Evolutionary conservation across 352 stramenopile genomes (phyloP).

Genomic region (Phytophthora constricta): DNA sequence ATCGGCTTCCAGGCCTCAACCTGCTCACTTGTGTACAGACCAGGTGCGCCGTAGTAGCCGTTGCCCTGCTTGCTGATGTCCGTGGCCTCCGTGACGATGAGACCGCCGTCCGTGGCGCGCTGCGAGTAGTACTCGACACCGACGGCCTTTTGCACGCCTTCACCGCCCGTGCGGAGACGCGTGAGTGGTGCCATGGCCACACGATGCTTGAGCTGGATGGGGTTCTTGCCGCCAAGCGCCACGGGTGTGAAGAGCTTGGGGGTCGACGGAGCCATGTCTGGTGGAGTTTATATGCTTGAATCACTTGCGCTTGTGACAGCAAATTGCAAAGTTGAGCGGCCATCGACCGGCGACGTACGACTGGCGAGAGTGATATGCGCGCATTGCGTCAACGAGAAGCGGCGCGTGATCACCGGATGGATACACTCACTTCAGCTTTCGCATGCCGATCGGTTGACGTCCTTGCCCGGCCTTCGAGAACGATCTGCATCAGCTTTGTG

Average conservation of each 20-base stretch:
- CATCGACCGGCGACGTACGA: background rate
- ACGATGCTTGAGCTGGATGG: slow-evolving; percentile 53
- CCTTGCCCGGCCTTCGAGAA: no score
- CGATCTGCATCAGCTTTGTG: no score
- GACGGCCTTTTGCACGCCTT: slow-evolving; percentile 39
- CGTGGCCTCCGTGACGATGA: slow-evolving; percentile 64
- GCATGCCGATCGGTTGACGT: no score
- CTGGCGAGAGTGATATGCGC: background rate
- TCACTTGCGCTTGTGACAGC: slow-evolving; percentile 5
- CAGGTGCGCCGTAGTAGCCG: slow-evolving; percentile 43
- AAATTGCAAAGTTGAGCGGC: slow-evolving; percentile 8
- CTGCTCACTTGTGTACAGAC: slow-evolving; percentile 59
- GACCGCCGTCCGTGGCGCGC: slow-evolving; percentile 47
- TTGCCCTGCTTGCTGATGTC: slow-evolving; percentile 45
- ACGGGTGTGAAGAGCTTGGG: slow-evolving; percentile 50
- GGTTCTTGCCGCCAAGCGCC: slow-evolving; percentile 41
- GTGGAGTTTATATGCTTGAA: background rate
- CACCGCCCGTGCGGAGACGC: slow-evolving; percentile 30
- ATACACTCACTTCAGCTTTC: no score
- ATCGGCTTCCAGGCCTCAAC: slow-evolving; percentile 56
- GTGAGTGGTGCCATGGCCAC: slow-evolving; percentile 64
- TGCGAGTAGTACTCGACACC: slow-evolving; percentile 57
- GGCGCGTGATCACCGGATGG: no score
- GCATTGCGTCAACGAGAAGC: no score
- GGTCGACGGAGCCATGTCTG: slow-evolving; percentile 31